Evolutionary conservation across 2,329 filamentous ascomycete species (phyloP).

Genomic region (Aspergillus proliferans): DNA sequence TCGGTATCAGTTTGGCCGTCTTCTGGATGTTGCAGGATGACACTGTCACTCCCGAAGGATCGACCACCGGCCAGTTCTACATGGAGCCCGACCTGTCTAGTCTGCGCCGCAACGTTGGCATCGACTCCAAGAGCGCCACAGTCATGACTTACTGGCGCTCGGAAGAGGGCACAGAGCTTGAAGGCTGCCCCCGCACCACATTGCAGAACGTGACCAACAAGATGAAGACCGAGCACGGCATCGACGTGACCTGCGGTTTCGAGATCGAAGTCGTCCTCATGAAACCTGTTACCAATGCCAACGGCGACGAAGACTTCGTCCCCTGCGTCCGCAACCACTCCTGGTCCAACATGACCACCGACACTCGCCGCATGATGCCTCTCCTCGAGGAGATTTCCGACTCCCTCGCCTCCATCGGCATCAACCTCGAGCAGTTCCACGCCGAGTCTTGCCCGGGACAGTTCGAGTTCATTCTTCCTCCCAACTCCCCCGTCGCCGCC

Average conservation of each 20-base stretch:
- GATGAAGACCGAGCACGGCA: slow-evolving; percentile 46
- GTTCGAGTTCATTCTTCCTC: slow-evolving; percentile 68
- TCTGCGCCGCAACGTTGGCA: slow-evolving; percentile 53
- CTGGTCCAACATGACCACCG: slow-evolving; percentile 61
- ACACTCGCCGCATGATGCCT: slow-evolving; percentile 51
- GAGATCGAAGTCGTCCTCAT: slow-evolving; percentile 77
- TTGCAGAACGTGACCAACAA: slow-evolving; percentile 51
- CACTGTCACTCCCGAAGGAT: slow-evolving; percentile 44
- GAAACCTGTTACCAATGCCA: slow-evolving; percentile 36
- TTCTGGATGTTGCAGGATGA: slow-evolving; percentile 67
- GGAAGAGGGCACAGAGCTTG: slow-evolving; percentile 45
- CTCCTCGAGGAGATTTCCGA: slow-evolving; percentile 62
- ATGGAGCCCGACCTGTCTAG: slow-evolving; percentile 61
- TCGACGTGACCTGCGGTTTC: slow-evolving; percentile 65
- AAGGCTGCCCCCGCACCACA: slow-evolving; percentile 60
- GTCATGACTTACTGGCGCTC: slow-evolving; percentile 62
- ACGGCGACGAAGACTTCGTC: slow-evolving; percentile 26
- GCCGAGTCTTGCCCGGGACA: slow-evolving; percentile 67
- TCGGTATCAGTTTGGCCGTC: slow-evolving; percentile 59
- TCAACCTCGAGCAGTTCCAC: slow-evolving; percentile 67
- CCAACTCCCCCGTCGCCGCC: slow-evolving; percentile 57
- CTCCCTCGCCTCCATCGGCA: slow-evolving; percentile 54
- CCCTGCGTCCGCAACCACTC: slow-evolving; percentile 60
- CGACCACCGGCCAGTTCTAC: slow-evolving; percentile 59
- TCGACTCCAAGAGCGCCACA: slow-evolving; percentile 54